Evolutionary conservation across 2,329 filamentous ascomycete genomes (phyloP), one percentile per base, ranked within the genome.

Genomic region (Beauveria australis): DNA sequence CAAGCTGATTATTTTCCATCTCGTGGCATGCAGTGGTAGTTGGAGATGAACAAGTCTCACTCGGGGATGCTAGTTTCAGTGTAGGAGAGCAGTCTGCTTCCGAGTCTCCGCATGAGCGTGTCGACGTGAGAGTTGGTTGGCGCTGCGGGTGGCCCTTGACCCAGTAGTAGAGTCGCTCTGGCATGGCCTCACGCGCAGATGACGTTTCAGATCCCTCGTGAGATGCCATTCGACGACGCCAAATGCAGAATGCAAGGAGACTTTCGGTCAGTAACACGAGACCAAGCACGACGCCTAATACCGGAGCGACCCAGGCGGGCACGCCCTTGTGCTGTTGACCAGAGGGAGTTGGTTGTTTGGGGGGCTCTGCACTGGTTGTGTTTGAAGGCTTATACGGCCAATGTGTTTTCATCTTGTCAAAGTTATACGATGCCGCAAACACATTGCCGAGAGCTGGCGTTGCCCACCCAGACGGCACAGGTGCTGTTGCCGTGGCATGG

Each of bases 401-500:
- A 68, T 80, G 87, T 0, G 75, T 79, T 6, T 73, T 75, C 48
- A 89, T 81, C 65, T 83, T 86, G 5, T 75, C 73, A 8, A 75
- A 79, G 4, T 81, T 73, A 65, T 90, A 90, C 5, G 74, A 64
- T 0, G 74, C 78, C 0, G 71, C 72, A 62, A 90, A 89, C 19
- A 89, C 70, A 5, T 69, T 69, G 0, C 69, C 74, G 1, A 90
- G 78, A 63, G 76, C 62, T 67, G 67, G 58, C 72, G 76, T 54
- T 0, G 75, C 76, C 81, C 84, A 89, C 3, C 79, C 78, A 0
- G 79, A 81, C 18, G 84, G 80, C 5, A 79, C 76, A 1, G 89
- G 90, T 0, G 79, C 77, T 0, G 83, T 89, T 47, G 83, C 74
- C 0, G 87, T 92, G n/a, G 90, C 90, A 14, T 85, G 83, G 7